Evolutionary conservation across 768 basidiomycete genomes (phyloP).

Genomic region (Collybia mongolica): DNA sequence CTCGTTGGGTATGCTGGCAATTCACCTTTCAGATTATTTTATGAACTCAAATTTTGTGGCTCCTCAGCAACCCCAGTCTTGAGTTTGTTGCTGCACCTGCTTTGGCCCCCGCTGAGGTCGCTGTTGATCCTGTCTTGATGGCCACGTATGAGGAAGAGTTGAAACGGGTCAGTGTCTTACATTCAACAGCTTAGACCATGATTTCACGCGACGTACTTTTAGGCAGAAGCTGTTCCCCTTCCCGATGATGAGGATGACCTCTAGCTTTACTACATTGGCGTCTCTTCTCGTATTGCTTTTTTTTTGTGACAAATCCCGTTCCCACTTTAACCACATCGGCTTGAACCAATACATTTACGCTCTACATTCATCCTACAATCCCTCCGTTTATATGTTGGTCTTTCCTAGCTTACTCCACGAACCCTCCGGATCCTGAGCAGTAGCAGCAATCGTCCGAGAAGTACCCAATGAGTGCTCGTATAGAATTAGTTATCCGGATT

Average conservation of each 20-base stretch:
- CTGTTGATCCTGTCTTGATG: slow-evolving; percentile 79
- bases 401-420: slow-evolving; percentile 11
- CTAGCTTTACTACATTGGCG: slow-evolving; percentile 31
- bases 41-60: neutral
- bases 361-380: slow-evolving; percentile 11
- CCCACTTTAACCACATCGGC: slow-evolving; percentile 22
- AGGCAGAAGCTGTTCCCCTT: slow-evolving; percentile 91
- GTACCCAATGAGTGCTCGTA: slow-evolving; percentile 14
- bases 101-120: slow-evolving; percentile 90
- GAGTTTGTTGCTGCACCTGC: slow-evolving; percentile 98
- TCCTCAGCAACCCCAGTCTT: slow-evolving; percentile 70
- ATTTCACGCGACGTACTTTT: neutral
- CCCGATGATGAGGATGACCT: slow-evolving; percentile 97
- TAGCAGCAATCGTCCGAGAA: slow-evolving; percentile 12
- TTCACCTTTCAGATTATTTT: slow-evolving; percentile 7
- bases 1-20: slow-evolving; percentile 76
- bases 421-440: slow-evolving; percentile 10
- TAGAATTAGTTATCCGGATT: slow-evolving; percentile 12
- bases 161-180: slow-evolving; percentile 44
- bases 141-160: slow-evolving; percentile 77
- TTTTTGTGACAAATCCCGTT: slow-evolving; percentile 18
- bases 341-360: slow-evolving; percentile 24
- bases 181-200: too few relatives aligned
- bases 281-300: slow-evolving; percentile 12
- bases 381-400: slow-evolving; percentile 2